phyloP scores from a whole-genome alignment of 73 alveolate genomes.

The Stentor coeruleus region DNA sequence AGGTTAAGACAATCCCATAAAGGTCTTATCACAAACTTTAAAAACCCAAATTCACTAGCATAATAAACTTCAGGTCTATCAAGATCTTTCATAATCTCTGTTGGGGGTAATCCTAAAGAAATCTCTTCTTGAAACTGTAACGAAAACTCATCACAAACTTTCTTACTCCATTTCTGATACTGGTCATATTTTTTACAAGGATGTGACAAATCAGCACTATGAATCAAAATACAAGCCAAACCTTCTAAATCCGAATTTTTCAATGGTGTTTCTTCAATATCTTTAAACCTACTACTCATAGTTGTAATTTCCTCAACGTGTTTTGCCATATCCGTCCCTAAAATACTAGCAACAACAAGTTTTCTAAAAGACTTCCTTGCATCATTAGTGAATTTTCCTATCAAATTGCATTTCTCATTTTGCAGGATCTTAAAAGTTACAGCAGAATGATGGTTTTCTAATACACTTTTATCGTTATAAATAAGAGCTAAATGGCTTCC shows the following conservation, averaged over 20 bases:
- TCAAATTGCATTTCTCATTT: constrained; percentile 19
- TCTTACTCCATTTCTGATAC: not conserved
- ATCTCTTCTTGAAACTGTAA: not conserved
- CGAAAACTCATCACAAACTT: not conserved
- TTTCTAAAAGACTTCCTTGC: constrained; percentile 14
- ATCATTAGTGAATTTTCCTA: not conserved
- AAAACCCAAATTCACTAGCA: not conserved
- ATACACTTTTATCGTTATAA: constrained; percentile 26
- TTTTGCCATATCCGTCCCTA: constrained; percentile 39
- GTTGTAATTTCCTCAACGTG: constrained; percentile 32
- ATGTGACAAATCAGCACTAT: not conserved
- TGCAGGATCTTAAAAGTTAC: constrained; percentile 26
- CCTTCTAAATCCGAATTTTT: not conserved
- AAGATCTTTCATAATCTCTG: not conserved
- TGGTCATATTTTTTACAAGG: not conserved
- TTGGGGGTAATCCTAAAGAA: not conserved
- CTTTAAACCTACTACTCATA: constrained; percentile 13
- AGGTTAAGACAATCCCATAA: not conserved
- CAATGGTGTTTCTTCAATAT: not conserved
- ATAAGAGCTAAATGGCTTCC: constrained; percentile 30
- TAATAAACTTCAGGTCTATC: not conserved
- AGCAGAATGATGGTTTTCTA: constrained; percentile 42
- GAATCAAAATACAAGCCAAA: not conserved
- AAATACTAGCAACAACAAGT: constrained; percentile 37
- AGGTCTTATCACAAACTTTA: not conserved